Evolutionary conservation across 257 asterid species (phyloP), one percentile per base, ranked within the genome.

Genomic region (Paulownia fortunei): DNA sequence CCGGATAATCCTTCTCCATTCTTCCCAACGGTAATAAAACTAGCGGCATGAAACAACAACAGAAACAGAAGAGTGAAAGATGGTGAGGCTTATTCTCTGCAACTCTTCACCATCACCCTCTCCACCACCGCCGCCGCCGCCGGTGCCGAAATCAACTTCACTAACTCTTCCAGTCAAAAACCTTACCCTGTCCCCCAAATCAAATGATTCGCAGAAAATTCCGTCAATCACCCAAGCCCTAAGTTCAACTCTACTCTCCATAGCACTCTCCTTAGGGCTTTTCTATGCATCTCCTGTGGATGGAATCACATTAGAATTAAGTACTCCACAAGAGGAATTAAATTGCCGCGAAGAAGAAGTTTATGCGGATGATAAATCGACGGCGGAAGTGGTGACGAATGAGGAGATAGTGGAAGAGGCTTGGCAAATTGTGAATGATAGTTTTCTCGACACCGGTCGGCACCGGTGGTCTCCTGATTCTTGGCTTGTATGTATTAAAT

Each of bases 361-460:
- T 34, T 78, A 82, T 23, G 59, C 9, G 78, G 85, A 78, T 60
- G 87, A 65, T 80, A 72, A 69, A 39, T 30, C 64, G 73, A 42
- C 78, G 19, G 84, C 65, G 59, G 79, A 82, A 44, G 69, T 41
- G 67, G 92, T 81, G 85, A 88, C 93, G 82, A 90, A 95, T 73
- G 94, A 90, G 82, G 90, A 86, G 78, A 84, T 95, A 49, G 99
- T 93, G 73, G 92, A 89, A 72, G 99, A 95, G 84, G 98, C 97
- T 12, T 95, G 99, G 99, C 87, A 93, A 83, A 85, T 95, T 81
- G 98, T 95, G 54, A 89, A 93, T 62, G 99, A 95, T 10, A 85
- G 94, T 80, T 95, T 84, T 65, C 88, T 95, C 19, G 96, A 87
- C 56, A 82, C 94, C 6, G 88, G 87, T 64, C 91, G 90, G 61